A percentile compares a stretch with the other conserved stretches of the same genome.
Conservation (phyloP, 371 early-diverging fungal species). For the Circinella umbellata region DNA sequence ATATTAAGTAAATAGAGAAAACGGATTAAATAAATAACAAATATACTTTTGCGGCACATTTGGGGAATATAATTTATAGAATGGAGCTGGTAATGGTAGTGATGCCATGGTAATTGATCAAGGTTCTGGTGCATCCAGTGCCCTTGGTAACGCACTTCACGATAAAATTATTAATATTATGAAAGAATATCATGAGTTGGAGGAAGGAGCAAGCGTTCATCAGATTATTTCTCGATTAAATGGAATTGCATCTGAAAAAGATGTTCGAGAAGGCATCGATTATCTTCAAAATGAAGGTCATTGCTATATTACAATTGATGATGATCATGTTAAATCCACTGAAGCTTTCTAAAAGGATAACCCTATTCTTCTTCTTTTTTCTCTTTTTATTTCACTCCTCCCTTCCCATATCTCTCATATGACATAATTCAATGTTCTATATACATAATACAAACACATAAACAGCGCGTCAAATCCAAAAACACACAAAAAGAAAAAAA, state of each 20-base stretch:
- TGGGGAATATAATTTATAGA: not conserved
- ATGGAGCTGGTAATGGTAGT: not conserved
- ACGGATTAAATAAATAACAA: not conserved
- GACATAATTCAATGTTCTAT: too few species aligned
- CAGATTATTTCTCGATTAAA: slow-evolving; percentile 42
- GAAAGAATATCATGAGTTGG: slow-evolving; percentile 23
- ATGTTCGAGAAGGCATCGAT: slow-evolving; percentile 55
- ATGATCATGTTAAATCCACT: slow-evolving; percentile 62
- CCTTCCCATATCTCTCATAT: too few species aligned
- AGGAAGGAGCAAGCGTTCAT: slow-evolving; percentile 40
- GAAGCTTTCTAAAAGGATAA: slow-evolving; percentile 14
- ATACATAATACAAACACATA: too few species aligned
- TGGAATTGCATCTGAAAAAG: slow-evolving; percentile 33
- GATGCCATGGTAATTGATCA: not conserved
- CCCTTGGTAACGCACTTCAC: not conserved
- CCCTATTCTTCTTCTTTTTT: too few species aligned
- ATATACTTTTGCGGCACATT: too few species aligned
- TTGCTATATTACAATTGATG: slow-evolving; percentile 69
- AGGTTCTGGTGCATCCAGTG: not conserved
- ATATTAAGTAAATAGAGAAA: too few species aligned
- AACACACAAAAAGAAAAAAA: too few species aligned
- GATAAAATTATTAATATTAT: slow-evolving; percentile 31
- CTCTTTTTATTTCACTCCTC: too few species aligned
- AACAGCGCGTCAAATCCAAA: too few species aligned
- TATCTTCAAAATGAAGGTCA: slow-evolving; percentile 65